Base-by-base conservation (phyloP, 768 basidiomycete species). In the Boletus bicolor region DNA sequence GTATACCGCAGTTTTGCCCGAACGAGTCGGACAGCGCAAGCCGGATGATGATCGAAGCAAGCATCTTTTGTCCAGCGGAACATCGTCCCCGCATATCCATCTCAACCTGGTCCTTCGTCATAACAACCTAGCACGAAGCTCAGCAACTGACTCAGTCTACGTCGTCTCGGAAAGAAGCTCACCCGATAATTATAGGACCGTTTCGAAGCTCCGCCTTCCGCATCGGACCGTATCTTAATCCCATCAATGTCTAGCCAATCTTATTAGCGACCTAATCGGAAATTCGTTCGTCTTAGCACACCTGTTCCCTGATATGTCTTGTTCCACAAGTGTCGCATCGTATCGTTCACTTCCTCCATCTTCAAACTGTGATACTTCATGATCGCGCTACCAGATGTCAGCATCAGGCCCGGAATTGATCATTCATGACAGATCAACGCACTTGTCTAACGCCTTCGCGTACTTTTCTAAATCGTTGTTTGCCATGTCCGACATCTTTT, bases 81-180 rank as follows among this genome's bases (percentile, higher is more conserved):
- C 97, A 99, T 59, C 97, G 85, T 26, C 97, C 97, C 54, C 97
- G 86, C 97, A 99, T 99, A 73, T 98, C 97, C 91, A 99, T 94
- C 73, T 98, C 96, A 7, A 98, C 95, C 66, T 94, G 90, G 69
- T 98, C 95, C 76, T 99, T 99, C 50, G 89, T 92, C 96, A 99
- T 98, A 61, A 98, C 96, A 55, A 98, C 93, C 93, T 96, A 26
- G 15, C 21, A 19, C 35, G 17, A 34, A 50, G 36, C 49, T 74
- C 53, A 65, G 57, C 47, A 55, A 45, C 53, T 26, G 53, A 42
- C 44, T 55, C 51, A 47, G 46, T 46, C 11, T 48, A 54, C 41
- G 28, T 34, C 49, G 45, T n/a, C 49, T 32, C 46, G 15, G 51
- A 44, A 44, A 44, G 59, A 58, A 49, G 76, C 82, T 43, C 67